Conservation (phyloP, 768 basidiomycete genomes). For the Dioszegia hungarica region DNA sequence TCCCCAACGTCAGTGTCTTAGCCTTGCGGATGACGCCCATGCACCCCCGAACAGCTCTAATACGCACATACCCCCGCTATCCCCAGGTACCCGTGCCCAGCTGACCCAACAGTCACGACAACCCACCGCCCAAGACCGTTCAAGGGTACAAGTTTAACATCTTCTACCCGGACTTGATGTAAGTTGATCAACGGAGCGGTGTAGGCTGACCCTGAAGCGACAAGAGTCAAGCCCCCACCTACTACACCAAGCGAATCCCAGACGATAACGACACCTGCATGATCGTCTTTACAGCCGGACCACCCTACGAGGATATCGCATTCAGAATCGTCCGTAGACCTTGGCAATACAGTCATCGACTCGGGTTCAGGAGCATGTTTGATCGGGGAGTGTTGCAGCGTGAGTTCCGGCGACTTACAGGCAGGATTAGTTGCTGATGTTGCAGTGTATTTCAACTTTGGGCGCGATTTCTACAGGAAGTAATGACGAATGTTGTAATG, state of each 20-base stretch:
- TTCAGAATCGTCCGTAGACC: constrained; percentile 96
- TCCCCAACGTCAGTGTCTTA: too few species aligned
- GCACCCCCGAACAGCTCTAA: too few species aligned
- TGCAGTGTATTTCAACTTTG: constrained; percentile 44
- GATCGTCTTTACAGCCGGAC: constrained; percentile 89
- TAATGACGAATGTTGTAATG: too few species aligned
- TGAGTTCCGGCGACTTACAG: constrained; percentile 12
- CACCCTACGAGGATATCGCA: constrained; percentile 97
- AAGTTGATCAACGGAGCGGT: constrained; percentile 4
- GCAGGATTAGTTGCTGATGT: background rate
- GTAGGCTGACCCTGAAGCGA: constrained; percentile 82
- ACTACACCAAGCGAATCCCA: constrained; percentile 87
- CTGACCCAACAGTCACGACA: too few species aligned
- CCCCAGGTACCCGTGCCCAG: too few species aligned
- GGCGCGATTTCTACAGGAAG: constrained; percentile 36
- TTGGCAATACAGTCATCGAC: constrained; percentile 92
- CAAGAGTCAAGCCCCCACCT: constrained; percentile 93
- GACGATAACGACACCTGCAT: constrained; percentile 94
- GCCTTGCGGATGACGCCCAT: too few species aligned
- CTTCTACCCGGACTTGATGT: constrained; percentile 96
- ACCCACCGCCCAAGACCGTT: constrained; percentile 98
- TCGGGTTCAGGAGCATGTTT: constrained; percentile 94
- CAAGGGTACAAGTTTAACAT: constrained; percentile 99
- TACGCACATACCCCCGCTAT: too few species aligned
- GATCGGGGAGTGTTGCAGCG: constrained; percentile 88